phyloP scores from a whole-genome alignment of 1,284 basidiomycete genomes.

The Irpex sp. region DNA sequence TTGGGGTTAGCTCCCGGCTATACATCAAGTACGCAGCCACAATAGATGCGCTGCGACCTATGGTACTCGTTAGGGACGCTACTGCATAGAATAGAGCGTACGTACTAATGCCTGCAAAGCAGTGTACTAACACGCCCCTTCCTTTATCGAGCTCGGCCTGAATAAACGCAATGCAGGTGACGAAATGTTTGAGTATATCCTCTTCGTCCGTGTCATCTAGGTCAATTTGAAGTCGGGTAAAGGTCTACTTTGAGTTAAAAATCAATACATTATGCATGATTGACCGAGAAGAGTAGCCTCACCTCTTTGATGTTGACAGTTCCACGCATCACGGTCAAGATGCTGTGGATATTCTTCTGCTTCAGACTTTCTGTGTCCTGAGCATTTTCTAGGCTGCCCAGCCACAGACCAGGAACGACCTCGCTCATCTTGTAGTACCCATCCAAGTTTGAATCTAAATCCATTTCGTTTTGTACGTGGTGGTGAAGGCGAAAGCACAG shows the following conservation, averaged over 20 bases:
- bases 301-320: constrained; percentile 64
- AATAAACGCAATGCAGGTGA: constrained; percentile 79
- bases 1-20: constrained; percentile 55
- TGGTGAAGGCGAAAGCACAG: not conserved
- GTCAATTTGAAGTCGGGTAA: constrained; percentile 66
- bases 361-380: constrained; percentile 47
- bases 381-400: constrained; percentile 14
- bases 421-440: constrained; percentile 12
- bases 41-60: constrained; percentile 79
- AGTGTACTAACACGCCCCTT: constrained; percentile 80
- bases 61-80: not conserved
- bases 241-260: constrained; percentile 42
- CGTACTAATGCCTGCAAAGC: constrained; percentile 83
- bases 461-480: not conserved
- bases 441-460: not conserved
- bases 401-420: constrained; percentile 16
- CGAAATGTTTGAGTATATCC: constrained; percentile 75
- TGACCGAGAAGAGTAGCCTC: constrained; percentile 15
- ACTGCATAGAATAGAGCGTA: constrained; percentile 17
- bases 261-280: not conserved
- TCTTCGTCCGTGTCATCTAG: constrained; percentile 68
- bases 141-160: constrained; percentile 70
- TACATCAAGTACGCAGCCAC: constrained; percentile 86
- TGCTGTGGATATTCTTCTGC: constrained; percentile 62
- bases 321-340: constrained; percentile 71